Base-by-base conservation (phyloP, 1,139 yeast genomes). In the Kodamaea fungicola region DNA sequence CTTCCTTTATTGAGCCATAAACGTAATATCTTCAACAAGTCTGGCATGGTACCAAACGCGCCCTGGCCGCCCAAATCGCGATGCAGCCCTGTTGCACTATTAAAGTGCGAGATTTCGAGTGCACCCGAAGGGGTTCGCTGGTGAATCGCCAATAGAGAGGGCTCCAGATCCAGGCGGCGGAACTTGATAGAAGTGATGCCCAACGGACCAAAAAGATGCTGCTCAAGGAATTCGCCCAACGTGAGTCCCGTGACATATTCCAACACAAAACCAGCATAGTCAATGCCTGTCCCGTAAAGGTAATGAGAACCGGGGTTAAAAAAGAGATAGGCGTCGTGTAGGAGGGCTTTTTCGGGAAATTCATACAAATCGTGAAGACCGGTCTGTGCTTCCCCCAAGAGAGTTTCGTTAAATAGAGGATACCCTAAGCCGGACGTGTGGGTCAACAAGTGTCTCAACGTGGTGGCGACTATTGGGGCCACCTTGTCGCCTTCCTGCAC, bases 341-440 rank as follows among this genome's bases (percentile, higher is more conserved):
- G 12, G n/a, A 27, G 22, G 7, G 8, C 12, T 13, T 30, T 21
- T 19, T 32, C 29, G 6, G 31, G 23, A 22, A 55, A 50, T 12
- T 51, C 55, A 44, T 61, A 62, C 10, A 19, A n/a, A 29, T 29
- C 22, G 12, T 13, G 23, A 8, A n/a, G n/a, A 8, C 23, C 23
- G 4, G 5, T 29, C 3, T n/a, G 31, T 25, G 21, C 12, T 27
- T 27, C 29, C 3, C 19, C 6, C 23, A 9, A 21, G 19, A 9
- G 4, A 33, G 55, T 63, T 3, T 53, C 50, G 46, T 60, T 61
- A 40, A 72, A 59, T 46, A 74, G 73, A 1, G 67, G 62, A 53
- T 75, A 75, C 2, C 73, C 62, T 35, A 76, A 66, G 0, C 81
- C 81, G 2, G 79, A 60, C 1, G 78, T 76, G 46, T 78, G 80